A percentile compares a stretch with the other conserved stretches of the same genome.
Conservation (phyloP, 2,329 filamentous ascomycete species). For the Alternaria triticimaculans region DNA sequence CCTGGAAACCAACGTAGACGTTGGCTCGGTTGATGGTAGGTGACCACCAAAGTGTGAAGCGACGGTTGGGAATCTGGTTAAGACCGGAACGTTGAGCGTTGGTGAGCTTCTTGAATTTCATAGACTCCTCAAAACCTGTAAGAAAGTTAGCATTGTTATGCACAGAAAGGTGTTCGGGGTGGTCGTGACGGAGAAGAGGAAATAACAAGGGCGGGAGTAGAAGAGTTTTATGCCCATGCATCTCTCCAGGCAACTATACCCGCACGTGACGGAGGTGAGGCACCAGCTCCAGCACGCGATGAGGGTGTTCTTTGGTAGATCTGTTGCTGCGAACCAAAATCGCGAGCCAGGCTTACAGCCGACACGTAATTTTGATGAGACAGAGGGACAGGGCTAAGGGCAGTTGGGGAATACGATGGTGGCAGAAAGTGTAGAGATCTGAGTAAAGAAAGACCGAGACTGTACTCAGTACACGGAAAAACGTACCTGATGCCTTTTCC, state of each 20-base stretch:
- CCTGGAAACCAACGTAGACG: conserved; percentile 99
- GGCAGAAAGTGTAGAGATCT: background rate
- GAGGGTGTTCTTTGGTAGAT: background rate
- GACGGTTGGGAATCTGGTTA: conserved; percentile 98
- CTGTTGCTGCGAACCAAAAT: background rate
- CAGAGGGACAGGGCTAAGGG: background rate
- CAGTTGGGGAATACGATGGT: background rate
- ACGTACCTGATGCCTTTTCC: conserved; percentile 65
- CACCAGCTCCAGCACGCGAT: background rate
- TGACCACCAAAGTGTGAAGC: conserved; percentile 98
- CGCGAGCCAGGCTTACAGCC: background rate
- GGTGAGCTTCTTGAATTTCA: conserved; percentile 99
- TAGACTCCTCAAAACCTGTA: conserved; percentile 56
- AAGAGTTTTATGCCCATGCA: background rate
- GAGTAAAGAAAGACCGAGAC: background rate
- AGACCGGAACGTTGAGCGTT: conserved; percentile 96
- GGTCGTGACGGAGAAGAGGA: background rate
- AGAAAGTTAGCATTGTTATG: conserved; percentile 23
- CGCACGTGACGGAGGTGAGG: background rate
- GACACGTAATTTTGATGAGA: background rate
- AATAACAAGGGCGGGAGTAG: background rate
- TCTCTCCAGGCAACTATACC: background rate
- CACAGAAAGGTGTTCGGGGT: background rate
- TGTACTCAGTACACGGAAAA: background rate
- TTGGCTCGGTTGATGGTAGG: conserved; percentile 91